These are phyloP conservation scores for Camelina sativa DNA, from an alignment of 345 rosid genomes.

Conservation along the genomic window DNA sequence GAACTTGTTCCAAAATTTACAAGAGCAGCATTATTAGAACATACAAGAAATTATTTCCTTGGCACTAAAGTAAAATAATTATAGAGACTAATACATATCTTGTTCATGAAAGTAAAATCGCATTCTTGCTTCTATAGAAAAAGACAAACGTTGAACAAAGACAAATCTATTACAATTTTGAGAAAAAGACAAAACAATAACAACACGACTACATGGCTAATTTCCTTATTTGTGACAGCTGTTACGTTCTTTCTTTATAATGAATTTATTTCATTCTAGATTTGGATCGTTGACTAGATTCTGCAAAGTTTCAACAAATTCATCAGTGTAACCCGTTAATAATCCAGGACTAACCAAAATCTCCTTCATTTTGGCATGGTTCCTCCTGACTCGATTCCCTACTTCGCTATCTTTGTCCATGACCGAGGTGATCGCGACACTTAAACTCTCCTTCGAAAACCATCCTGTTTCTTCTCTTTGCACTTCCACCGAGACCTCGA, in stretches of 20 bases:
- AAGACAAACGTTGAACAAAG: background rate
- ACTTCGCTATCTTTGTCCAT: slow-evolving; percentile 46
- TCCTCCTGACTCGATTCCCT: slow-evolving; percentile 23
- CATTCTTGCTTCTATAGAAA: background rate
- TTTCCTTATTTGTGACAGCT: background rate
- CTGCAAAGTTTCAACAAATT: slow-evolving; percentile 21
- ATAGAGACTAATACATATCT: too few relatives aligned
- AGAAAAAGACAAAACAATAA: background rate
- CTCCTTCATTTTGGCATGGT: slow-evolving; percentile 42
- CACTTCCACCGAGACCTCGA: slow-evolving; percentile 52
- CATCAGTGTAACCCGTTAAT: slow-evolving; percentile 9
- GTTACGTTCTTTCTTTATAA: background rate
- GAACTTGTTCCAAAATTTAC: background rate
- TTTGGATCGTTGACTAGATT: slow-evolving; percentile 18
- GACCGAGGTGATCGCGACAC: slow-evolving; percentile 39
- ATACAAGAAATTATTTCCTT: too few relatives aligned
- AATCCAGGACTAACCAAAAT: slow-evolving; percentile 22
- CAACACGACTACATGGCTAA: background rate
- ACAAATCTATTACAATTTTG: background rate
- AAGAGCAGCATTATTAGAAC: background rate
- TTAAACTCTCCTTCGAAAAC: slow-evolving; percentile 44
- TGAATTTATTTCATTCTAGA: background rate
- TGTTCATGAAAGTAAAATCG: background rate
- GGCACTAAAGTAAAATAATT: too few relatives aligned
- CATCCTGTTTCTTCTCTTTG: slow-evolving; percentile 41